These are phyloP conservation scores for Trichosporon asahii DNA, from an alignment of 1,284 basidiomycete species.

Conservation along the genomic window DNA sequence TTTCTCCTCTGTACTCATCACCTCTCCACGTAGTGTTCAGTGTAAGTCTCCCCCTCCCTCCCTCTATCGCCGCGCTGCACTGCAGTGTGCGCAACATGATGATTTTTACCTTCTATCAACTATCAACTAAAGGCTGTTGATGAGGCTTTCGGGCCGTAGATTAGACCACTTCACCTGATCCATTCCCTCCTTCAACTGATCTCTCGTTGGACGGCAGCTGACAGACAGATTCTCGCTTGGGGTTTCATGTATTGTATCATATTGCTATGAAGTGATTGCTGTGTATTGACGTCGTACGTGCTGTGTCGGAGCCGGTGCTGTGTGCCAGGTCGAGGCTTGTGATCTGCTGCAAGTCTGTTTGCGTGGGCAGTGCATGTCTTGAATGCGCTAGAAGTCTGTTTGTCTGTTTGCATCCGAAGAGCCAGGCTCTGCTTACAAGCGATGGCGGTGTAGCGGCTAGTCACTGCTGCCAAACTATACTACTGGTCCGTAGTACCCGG, in stretches of 20 bases:
- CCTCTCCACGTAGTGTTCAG: neutral
- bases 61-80: neutral
- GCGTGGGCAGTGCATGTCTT: neutral
- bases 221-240: neutral
- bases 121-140: slow-evolving; percentile 11
- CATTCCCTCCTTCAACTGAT: neutral
- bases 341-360: neutral
- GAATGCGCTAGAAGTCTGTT: too few species aligned
- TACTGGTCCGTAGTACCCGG: too few species aligned
- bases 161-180: slow-evolving; percentile 1
- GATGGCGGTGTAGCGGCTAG: too few species aligned
- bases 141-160: slow-evolving; percentile 6
- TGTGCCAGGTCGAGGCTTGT: neutral
- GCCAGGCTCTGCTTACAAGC: neutral
- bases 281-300: too few species aligned
- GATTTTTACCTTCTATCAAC: slow-evolving; percentile 11
- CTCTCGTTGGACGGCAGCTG: neutral
- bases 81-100: neutral
- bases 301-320: neutral
- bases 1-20: neutral
- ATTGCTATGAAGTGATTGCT: neutral
- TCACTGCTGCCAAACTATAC: neutral
- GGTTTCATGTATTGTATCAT: neutral
- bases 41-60: neutral
- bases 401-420: neutral